These are phyloP conservation scores for Starmera dryadoides DNA, from an alignment of 805 yeast genomes.

Conservation along the genomic window DNA sequence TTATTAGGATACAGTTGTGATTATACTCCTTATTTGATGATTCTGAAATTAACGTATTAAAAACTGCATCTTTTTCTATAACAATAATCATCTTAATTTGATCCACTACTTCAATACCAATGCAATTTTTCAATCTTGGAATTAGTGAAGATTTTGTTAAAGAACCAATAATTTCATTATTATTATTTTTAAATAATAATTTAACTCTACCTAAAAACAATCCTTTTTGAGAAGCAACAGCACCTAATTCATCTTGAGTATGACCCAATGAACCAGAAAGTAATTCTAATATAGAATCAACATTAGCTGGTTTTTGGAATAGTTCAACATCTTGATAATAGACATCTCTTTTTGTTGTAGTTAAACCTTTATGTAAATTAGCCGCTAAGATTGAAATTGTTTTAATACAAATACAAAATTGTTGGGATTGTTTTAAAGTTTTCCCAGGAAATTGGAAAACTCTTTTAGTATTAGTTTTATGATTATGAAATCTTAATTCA, in stretches of 20 bases:
- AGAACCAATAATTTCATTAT: constrained; percentile 2
- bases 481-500: neutral
- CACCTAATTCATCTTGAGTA: constrained; percentile 32
- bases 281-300: constrained; percentile 31
- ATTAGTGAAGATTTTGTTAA: constrained; percentile 23
- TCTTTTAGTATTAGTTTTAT: neutral
- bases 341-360: constrained; percentile 44
- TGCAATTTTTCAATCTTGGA: constrained; percentile 29
- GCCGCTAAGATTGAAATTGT: constrained; percentile 10
- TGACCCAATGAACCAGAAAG: constrained; percentile 33
- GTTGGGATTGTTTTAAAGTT: neutral
- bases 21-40: constrained; percentile 2
- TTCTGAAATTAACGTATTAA: constrained; percentile 23
- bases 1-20: constrained; percentile 31
- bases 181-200: constrained; percentile 3
- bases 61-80: constrained; percentile 49
- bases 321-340: constrained; percentile 55
- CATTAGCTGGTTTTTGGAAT: constrained; percentile 37
- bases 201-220: constrained; percentile 34
- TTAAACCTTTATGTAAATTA: constrained; percentile 7
- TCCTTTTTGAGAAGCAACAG: constrained; percentile 59
- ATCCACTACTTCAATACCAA: constrained; percentile 3
- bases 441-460: neutral
- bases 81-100: constrained; percentile 27
- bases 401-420: constrained; percentile 3